These are phyloP conservation scores for Didymella arachidicola DNA, from an alignment of 2,329 filamentous ascomycete species.

Conservation along the genomic window DNA sequence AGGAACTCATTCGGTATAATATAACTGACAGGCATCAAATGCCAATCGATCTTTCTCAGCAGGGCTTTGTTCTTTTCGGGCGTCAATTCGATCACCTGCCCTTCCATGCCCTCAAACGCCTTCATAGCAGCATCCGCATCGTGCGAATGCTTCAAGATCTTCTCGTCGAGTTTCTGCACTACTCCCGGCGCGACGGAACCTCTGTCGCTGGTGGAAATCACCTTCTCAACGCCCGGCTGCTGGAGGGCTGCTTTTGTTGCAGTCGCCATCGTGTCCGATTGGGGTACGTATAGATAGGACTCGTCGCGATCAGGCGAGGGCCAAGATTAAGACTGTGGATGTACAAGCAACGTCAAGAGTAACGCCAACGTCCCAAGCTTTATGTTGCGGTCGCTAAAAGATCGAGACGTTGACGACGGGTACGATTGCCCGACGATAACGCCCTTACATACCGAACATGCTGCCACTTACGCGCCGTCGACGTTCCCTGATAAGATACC, in stretches of 20 bases:
- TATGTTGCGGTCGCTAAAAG: slow-evolving; percentile 7
- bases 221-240: slow-evolving; percentile 30
- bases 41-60: slow-evolving; percentile 68
- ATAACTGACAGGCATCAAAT: slow-evolving; percentile 61
- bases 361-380: slow-evolving; percentile 7
- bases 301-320: neutral
- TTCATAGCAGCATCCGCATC: slow-evolving; percentile 69
- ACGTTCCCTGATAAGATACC: slow-evolving; percentile 32
- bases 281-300: neutral
- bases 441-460: slow-evolving; percentile 5
- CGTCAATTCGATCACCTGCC: slow-evolving; percentile 62
- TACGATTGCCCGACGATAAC: slow-evolving; percentile 17
- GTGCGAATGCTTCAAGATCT: slow-evolving; percentile 58
- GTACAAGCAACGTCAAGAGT: slow-evolving; percentile 15
- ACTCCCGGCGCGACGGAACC: slow-evolving; percentile 18
- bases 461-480: slow-evolving; percentile 21
- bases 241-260: slow-evolving; percentile 7
- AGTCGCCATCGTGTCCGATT: slow-evolving; percentile 17
- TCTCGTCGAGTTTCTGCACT: slow-evolving; percentile 32
- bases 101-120: slow-evolving; percentile 59
- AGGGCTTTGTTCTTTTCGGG: slow-evolving; percentile 66
- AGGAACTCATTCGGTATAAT: neutral
- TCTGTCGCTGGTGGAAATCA: slow-evolving; percentile 18
- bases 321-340: neutral
- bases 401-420: neutral